phyloP scores from a whole-genome alignment of 2,329 filamentous ascomycete species.

The Exophiala calicioides region DNA sequence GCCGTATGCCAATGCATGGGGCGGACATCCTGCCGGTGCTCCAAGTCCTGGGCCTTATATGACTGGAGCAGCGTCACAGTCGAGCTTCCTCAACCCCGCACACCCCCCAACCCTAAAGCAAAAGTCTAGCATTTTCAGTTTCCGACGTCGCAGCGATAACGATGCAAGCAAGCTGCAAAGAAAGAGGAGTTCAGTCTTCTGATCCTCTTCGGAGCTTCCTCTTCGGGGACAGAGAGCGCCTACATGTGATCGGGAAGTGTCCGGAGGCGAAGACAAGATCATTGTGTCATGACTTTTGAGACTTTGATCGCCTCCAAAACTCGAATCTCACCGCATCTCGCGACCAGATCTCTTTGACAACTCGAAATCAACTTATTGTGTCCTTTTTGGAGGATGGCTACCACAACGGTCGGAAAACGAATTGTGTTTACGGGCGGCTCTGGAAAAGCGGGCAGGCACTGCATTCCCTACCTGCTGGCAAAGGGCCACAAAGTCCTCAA shows the following conservation, averaged over 20 bases:
- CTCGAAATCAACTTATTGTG: background rate
- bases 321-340: background rate
- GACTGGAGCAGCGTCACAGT: constrained; percentile 28
- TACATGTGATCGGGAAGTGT: constrained; percentile 15
- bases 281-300: constrained; percentile 19
- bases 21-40: constrained; percentile 3
- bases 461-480: constrained; percentile 55
- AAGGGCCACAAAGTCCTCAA: constrained; percentile 57
- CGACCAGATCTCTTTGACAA: background rate
- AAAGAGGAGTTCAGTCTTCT: constrained; percentile 52
- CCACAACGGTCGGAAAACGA: constrained; percentile 37
- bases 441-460: constrained; percentile 58
- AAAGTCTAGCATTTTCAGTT: constrained; percentile 49
- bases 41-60: constrained; percentile 31
- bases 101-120: constrained; percentile 33
- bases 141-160: constrained; percentile 40
- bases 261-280: constrained; percentile 15
- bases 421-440: constrained; percentile 59
- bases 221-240: constrained; percentile 5
- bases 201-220: constrained; percentile 21
- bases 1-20: constrained; percentile 13
- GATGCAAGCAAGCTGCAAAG: constrained; percentile 40
- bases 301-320: background rate
- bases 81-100: constrained; percentile 23
- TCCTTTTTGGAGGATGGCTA: constrained; percentile 13